Base-by-base conservation (phyloP, 345 rosid species). In the Boechera stricta region DNA sequence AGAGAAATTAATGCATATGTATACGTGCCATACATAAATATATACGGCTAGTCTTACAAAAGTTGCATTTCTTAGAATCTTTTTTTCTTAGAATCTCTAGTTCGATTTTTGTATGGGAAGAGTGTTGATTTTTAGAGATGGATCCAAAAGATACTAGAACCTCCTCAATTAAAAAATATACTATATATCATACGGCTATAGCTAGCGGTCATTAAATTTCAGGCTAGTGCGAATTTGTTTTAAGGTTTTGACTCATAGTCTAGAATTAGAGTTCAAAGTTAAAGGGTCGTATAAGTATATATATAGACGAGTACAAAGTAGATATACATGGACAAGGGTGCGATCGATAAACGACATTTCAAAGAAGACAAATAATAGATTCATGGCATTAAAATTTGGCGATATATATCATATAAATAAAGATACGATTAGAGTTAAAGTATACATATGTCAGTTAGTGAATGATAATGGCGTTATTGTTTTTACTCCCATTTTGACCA, bases 391-490 rank as follows among this genome's bases (percentile, higher is more conserved):
- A n/a, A n/a, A 31, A 18, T 60, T 51, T 52, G 57, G 18, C 51
- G 69, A 68, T 53, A 42, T 41, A 63, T 33, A 63, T 77, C 59
- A 65, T 21, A 78, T 56, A 49, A 48, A 48, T 41, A 68, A 21
- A 59, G 70, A 71, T 68, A 66, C 52, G 63, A 71, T 51, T 15
- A 74, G 73, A 67, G 63, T 78, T 66, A 78, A 84, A 83, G 86
- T 74, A 82, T 63, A 63, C 58, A 58, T 63, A 78, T 80, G 87
- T 82, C 90, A 68, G 68, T 55, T 83, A 80, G 90, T 77, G 82
- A 73, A 75, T 60, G 72, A 55, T 72, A 66, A 42, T 75, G 60
- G 55, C 33, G 53, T 78, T 56, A 18, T 74, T 79, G 78, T 73
- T 73, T 73, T 73, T 79, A 79, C 78, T 45, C 60, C 12, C 55